Evolutionary conservation across 306 rosid genomes (phyloP), one percentile per base, ranked within the genome.

Genomic region (Canavalia gladiata): DNA sequence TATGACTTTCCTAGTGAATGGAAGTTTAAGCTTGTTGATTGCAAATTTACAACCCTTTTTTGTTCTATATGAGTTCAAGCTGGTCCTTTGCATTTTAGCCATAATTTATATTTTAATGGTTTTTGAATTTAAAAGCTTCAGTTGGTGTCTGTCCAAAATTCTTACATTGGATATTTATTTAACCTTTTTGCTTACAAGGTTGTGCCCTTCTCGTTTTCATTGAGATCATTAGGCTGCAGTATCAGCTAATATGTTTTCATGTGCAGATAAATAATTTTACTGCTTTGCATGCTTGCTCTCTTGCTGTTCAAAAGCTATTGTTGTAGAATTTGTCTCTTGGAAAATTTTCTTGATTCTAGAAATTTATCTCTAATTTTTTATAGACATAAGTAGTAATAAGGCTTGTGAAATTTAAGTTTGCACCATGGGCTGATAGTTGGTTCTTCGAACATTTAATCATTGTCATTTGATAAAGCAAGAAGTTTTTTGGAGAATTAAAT

Each of bases 251-350:
- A 35, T 59, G 42, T 71, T 70, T 79, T 62, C 35, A 39, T 13
- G 39, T 58, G 69, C 50, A 37, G 64, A 46, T 13, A 43, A 47
- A 50, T 49, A 41, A 50, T 60, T 75, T 76, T 10, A 82, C 59
- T 41, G 10, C 45, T 30, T 12, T 62, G 51, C 7, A 62, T 70
- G 4, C 28, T 62, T 10, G 34, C 43, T 51, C 25, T 54, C 8
- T 67, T 78, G 30, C 46, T 29, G 57, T 77, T 13, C 42, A 54
- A 46, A 30, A 52, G 55, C 65, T 54, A 34, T 66, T 7, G 41
- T n/a, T 52, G 10, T 59, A 7, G n/a, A 69, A 68, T 68, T 66
- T 65, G 65, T 42, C 33, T 35, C 46, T 49, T 2, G 66, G 28
- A 76, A 39, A 5, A 59, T 13, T 7, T 35, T 49, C 4, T 50